Conservation (phyloP, 148 eudicot genomes). For the Rhododendron williamsianum region DNA sequence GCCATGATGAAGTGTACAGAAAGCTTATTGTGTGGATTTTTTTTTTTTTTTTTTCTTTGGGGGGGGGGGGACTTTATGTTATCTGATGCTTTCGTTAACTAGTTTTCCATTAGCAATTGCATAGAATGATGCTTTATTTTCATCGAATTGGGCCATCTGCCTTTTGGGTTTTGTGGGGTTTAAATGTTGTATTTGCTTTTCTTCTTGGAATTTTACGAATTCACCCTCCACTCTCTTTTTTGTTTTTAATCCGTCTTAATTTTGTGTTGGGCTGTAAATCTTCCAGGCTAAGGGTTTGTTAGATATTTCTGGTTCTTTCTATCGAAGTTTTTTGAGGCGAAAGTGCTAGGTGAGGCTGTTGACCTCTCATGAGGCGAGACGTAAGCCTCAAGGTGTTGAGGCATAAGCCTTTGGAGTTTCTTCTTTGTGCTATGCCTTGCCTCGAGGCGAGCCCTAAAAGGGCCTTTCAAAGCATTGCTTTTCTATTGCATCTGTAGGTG, state of each 20-base stretch:
- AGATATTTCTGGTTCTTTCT: neutral
- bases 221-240: neutral
- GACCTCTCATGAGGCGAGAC: neutral
- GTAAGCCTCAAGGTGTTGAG: neutral
- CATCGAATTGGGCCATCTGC: neutral
- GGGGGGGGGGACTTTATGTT: neutral
- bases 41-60: too few relatives aligned
- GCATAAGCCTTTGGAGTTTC: neutral
- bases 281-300: neutral
- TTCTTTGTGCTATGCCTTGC: too few relatives aligned
- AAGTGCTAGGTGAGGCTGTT: neutral
- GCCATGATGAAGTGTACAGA: neutral
- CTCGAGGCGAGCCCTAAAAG: too few relatives aligned
- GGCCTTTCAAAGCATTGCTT: too few relatives aligned
- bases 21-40: neutral
- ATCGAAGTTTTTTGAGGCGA: neutral
- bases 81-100: neutral
- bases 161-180: neutral
- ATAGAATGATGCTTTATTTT: neutral
- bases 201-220: neutral
- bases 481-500: neutral
- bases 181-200: neutral
- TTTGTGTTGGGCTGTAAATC: slow-evolving; percentile 1
- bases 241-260: neutral
- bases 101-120: neutral